A percentile compares a stretch with the other conserved stretches of the same genome.
Conservation (phyloP, 1,284 basidiomycete genomes). For the Lentinus polychrous region DNA sequence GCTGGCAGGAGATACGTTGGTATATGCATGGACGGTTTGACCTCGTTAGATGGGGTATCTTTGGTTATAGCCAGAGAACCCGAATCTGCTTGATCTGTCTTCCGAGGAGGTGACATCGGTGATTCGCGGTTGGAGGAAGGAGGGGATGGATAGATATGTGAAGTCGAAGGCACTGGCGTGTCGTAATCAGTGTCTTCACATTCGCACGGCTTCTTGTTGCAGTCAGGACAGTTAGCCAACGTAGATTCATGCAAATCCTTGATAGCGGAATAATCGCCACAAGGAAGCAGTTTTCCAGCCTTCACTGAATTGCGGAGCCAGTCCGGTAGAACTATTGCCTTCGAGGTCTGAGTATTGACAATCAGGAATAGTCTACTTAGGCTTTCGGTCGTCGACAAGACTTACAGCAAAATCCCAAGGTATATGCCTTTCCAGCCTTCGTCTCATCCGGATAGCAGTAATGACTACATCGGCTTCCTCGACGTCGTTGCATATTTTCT, state of each 20-base stretch:
- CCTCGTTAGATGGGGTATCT: neutral
- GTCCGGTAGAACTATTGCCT: conserved; percentile 56
- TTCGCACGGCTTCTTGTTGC: conserved; percentile 19
- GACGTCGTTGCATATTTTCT: conserved; percentile 31
- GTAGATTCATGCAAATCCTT: conserved; percentile 41
- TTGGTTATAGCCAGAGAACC: neutral
- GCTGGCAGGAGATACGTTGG: conserved; percentile 22
- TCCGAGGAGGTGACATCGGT: neutral
- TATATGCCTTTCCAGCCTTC: conserved; percentile 62
- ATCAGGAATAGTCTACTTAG: too few species aligned
- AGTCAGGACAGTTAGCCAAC: conserved; percentile 35
- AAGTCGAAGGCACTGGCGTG: neutral
- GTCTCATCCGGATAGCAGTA: conserved; percentile 56
- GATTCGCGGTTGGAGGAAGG: neutral
- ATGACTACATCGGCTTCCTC: conserved; percentile 59
- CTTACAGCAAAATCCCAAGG: conserved; percentile 57
- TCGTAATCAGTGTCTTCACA: conserved; percentile 17
- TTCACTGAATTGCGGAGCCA: conserved; percentile 58
- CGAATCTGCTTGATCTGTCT: neutral
- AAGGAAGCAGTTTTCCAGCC: conserved; percentile 39
- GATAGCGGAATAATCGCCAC: conserved; percentile 47
- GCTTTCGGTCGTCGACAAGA: conserved; percentile 11
- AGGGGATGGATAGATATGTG: conserved; percentile 4
- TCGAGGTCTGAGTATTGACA: conserved; percentile 43
- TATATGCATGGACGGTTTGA: neutral